Conservation (phyloP, 805 yeast genomes). For the Clavispora fructus region DNA sequence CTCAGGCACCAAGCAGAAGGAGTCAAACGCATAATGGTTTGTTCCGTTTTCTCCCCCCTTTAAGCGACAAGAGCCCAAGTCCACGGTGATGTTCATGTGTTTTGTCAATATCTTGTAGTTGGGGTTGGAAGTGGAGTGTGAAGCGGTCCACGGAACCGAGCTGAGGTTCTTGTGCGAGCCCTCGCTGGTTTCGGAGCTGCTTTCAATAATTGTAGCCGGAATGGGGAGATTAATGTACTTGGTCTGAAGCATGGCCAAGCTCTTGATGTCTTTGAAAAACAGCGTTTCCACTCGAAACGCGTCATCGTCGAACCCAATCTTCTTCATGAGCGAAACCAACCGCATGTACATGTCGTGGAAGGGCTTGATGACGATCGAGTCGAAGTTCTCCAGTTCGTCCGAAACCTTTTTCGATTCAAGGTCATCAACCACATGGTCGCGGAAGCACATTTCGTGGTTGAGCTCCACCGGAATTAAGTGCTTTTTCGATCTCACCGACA, state of each 20-base stretch:
- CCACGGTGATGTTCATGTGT: constrained; percentile 24
- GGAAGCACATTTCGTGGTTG: constrained; percentile 35
- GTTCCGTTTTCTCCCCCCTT: constrained; percentile 18
- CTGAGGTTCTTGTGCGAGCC: constrained; percentile 20
- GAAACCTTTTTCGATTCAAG: constrained; percentile 16
- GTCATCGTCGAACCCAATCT: constrained; percentile 27
- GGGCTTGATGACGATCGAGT: constrained; percentile 27
- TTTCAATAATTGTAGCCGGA: constrained; percentile 13
- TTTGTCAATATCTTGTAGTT: constrained; percentile 21
- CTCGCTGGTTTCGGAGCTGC: constrained; percentile 8
- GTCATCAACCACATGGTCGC: constrained; percentile 26
- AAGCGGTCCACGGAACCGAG: constrained; percentile 26
- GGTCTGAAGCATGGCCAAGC: constrained; percentile 28
- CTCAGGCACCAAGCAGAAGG: constrained; percentile 33
- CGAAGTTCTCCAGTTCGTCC: constrained; percentile 25
- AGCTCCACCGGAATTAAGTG: constrained; percentile 36
- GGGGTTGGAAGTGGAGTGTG: constrained; percentile 5
- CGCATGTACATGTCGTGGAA: constrained; percentile 24
- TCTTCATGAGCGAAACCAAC: constrained; percentile 24
- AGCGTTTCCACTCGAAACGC: constrained; percentile 29
- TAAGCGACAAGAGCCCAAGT: constrained; percentile 24
- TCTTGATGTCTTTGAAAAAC: constrained; percentile 31
- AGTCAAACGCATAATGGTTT: constrained; percentile 19
- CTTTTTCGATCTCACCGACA: constrained; percentile 31
- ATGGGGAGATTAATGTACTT: constrained; percentile 30